Evolutionary conservation across 1,139 yeast genomes (phyloP).

Genomic region (Blastobotrys malaysiensis): DNA sequence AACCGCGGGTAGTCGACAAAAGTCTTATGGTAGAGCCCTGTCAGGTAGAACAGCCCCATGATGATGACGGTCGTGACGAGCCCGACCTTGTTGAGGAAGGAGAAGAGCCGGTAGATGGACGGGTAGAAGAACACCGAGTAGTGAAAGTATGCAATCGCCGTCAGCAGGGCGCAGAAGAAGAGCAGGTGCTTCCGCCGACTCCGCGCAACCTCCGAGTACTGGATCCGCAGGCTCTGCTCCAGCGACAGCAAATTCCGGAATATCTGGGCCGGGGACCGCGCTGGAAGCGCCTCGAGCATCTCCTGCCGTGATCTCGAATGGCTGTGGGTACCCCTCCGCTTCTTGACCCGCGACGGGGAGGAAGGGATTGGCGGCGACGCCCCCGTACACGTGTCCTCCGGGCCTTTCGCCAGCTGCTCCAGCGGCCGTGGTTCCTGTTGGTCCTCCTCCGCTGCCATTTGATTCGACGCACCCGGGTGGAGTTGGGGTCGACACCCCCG

Average conservation of each 20-base stretch:
- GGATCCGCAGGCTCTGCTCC: slow-evolving; percentile 80
- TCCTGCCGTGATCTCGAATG: slow-evolving; percentile 8
- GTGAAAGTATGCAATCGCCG: slow-evolving; percentile 29
- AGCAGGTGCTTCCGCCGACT: slow-evolving; percentile 68
- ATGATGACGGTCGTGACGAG: slow-evolving; percentile 67
- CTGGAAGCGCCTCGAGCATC: slow-evolving; percentile 15
- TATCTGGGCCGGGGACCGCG: slow-evolving; percentile 25
- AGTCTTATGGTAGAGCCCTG: slow-evolving; percentile 86
- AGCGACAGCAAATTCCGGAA: slow-evolving; percentile 64
- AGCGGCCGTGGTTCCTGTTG: not conserved
- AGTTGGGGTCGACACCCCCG: not conserved
- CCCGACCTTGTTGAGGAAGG: slow-evolving; percentile 47
- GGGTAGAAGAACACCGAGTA: slow-evolving; percentile 31
- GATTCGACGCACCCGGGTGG: not conserved
- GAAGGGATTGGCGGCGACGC: not conserved
- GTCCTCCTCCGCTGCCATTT: not conserved
- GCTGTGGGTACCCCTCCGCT: slow-evolving; percentile 1
- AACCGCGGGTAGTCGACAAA: slow-evolving; percentile 78
- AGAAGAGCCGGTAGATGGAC: slow-evolving; percentile 32
- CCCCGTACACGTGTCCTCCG: not conserved
- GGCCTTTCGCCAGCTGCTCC: not conserved
- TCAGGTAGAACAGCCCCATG: slow-evolving; percentile 67
- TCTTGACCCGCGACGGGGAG: not conserved
- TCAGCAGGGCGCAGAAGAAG: slow-evolving; percentile 51
- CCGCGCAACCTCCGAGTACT: slow-evolving; percentile 64